These are phyloP conservation scores for Auricularia sp. DNA, from an alignment of 768 basidiomycete species.

Conservation along the genomic window DNA sequence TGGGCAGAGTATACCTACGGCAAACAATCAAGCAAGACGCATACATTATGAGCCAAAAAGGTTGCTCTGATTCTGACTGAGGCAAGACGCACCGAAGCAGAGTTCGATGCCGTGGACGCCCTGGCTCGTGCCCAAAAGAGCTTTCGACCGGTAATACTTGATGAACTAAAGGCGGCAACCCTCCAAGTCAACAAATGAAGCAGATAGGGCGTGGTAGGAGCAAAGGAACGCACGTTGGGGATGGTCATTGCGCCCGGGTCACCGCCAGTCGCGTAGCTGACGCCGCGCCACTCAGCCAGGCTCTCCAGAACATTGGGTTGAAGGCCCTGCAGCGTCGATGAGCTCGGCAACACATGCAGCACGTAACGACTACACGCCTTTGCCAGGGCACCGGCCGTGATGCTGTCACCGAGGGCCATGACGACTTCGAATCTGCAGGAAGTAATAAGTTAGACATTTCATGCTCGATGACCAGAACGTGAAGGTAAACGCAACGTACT, in stretches of 20 bases:
- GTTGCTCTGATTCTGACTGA: too few species aligned
- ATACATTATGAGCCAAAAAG: not conserved
- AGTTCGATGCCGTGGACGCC: slow-evolving; percentile 3
- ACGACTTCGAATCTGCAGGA: not conserved
- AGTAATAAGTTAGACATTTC: not conserved
- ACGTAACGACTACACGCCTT: not conserved
- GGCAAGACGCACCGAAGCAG: slow-evolving; percentile 4
- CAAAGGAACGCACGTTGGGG: slow-evolving; percentile 3
- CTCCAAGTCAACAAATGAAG: too few species aligned
- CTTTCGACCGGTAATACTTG: not conserved
- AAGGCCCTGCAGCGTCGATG: not conserved
- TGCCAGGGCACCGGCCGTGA: slow-evolving; percentile 3
- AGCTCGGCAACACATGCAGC: not conserved
- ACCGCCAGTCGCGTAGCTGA: slow-evolving; percentile 3
- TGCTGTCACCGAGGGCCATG: slow-evolving; percentile 6
- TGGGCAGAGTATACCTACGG: slow-evolving; percentile 2
- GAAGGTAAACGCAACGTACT: too few species aligned
- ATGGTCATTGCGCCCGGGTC: slow-evolving; percentile 6
- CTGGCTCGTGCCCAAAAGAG: not conserved
- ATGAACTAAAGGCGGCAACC: not conserved
- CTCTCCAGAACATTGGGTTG: slow-evolving; percentile 1
- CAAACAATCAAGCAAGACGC: not conserved
- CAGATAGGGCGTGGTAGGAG: too few species aligned
- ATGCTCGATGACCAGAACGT: too few species aligned
- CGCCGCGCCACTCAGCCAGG: slow-evolving; percentile 5